These are phyloP conservation scores for Solanum corneliomulleri DNA, from an alignment of 257 asterid species.

Conservation along the genomic window DNA sequence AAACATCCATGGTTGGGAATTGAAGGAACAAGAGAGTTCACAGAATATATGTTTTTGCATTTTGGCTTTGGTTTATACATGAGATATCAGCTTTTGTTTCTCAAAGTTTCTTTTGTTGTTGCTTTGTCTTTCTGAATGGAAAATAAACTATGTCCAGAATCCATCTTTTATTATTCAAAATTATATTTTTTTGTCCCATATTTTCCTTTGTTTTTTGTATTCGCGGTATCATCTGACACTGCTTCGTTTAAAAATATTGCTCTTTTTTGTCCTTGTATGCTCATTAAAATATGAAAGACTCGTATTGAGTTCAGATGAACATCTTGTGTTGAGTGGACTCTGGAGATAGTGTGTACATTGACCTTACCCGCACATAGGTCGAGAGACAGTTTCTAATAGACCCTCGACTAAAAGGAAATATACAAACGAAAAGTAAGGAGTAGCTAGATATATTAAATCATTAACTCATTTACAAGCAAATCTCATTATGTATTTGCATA, in stretches of 20 bases:
- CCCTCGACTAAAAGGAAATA: neutral
- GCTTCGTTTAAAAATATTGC: neutral
- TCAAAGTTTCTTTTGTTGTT: neutral
- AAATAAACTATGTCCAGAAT: neutral
- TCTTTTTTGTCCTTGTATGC: too few species aligned
- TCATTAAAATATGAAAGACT: too few species aligned
- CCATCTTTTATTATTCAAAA: neutral
- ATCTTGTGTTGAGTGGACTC: neutral
- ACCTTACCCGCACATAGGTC: neutral
- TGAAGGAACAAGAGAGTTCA: neutral
- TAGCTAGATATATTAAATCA: neutral
- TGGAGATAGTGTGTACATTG: neutral
- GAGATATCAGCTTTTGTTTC: neutral
- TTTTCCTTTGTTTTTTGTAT: neutral
- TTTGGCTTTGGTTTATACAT: neutral
- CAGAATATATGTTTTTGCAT: neutral
- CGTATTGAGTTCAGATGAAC: neutral
- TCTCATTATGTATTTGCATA: neutral
- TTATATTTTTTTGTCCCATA: neutral
- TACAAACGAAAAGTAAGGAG: neutral
- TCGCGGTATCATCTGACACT: neutral
- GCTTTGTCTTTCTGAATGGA: neutral
- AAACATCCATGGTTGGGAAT: neutral
- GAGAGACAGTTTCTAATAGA: neutral
- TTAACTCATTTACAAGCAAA: neutral